Conservation (phyloP, 2,329 filamentous ascomycete species). For the Apiospora aurea region DNA sequence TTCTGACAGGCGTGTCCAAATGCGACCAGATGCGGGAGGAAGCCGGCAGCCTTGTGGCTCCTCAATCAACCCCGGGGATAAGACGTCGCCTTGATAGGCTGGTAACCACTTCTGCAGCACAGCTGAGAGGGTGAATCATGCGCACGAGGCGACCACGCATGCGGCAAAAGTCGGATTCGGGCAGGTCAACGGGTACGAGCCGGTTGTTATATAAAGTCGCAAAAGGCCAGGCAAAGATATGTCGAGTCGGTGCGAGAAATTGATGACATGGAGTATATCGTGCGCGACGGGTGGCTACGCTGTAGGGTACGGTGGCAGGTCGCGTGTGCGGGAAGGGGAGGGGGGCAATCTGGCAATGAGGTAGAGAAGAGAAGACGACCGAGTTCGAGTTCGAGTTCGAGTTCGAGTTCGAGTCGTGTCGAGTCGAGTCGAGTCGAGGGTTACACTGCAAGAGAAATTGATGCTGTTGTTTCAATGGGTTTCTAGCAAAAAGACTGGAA, state of each 20-base stretch:
- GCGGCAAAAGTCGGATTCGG: constrained; percentile 7
- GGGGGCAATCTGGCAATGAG: constrained; percentile 2
- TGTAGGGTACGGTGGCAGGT: background rate
- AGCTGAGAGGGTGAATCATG: constrained; percentile 34
- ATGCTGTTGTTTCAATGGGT: constrained; percentile 35
- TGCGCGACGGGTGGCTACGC: constrained; percentile 13
- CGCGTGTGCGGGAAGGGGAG: background rate
- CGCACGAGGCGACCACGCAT: constrained; percentile 27
- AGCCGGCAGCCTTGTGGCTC: constrained; percentile 9
- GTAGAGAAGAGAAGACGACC: constrained; percentile 20
- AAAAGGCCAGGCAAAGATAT: constrained; percentile 28
- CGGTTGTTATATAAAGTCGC: constrained; percentile 33
- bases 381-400: constrained; percentile 25
- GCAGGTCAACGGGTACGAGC: background rate
- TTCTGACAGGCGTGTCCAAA: constrained; percentile 4
- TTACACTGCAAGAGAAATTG: constrained; percentile 35
- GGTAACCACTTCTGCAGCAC: constrained; percentile 36
- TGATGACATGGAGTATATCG: constrained; percentile 37
- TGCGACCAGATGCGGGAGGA: constrained; percentile 3
- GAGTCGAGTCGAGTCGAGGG: background rate
- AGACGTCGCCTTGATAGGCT: constrained; percentile 34
- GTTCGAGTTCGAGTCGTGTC: constrained; percentile 20
- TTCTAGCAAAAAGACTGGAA: constrained; percentile 26
- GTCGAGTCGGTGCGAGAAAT: constrained; percentile 30
- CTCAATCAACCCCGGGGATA: background rate